phyloP scores from a whole-genome alignment of 148 eudicot species.

The Cornus kousa region DNA sequence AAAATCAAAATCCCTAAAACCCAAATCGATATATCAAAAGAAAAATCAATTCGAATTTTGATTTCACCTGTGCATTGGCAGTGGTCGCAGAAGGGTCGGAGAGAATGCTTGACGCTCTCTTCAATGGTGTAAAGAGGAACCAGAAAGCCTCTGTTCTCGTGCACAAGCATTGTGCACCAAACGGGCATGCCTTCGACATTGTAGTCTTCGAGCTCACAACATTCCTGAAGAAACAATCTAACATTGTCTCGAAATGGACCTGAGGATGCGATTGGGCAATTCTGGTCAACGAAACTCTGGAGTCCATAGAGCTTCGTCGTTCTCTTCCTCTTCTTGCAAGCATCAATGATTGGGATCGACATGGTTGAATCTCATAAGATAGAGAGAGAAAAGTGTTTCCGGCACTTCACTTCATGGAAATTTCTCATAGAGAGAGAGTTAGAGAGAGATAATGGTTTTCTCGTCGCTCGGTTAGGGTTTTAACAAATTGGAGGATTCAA shows the following conservation, averaged over 20 bases:
- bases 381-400: not conserved
- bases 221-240: conserved; percentile 37
- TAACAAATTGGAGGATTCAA: conserved; percentile 1
- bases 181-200: conserved; percentile 35
- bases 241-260: conserved; percentile 48
- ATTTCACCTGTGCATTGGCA: conserved; percentile 65
- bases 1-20: conserved; percentile 1
- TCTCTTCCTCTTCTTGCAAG: conserved; percentile 21
- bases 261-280: conserved; percentile 25
- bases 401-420: not conserved
- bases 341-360: conserved; percentile 10
- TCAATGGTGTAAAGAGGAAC: conserved; percentile 49
- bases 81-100: conserved; percentile 54
- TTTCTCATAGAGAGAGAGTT: not conserved
- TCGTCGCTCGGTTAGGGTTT: not conserved
- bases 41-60: not conserved
- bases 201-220: conserved; percentile 37
- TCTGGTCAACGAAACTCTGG: conserved; percentile 38
- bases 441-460: not conserved
- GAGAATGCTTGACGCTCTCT: conserved; percentile 38
- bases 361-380: not conserved
- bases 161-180: conserved; percentile 41
- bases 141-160: conserved; percentile 27
- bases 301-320: conserved; percentile 28
- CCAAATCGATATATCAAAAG: not conserved